Evolutionary conservation across 2,329 filamentous ascomycete genomes (phyloP).

Genomic region (Phyllosticta citrichinensis): DNA sequence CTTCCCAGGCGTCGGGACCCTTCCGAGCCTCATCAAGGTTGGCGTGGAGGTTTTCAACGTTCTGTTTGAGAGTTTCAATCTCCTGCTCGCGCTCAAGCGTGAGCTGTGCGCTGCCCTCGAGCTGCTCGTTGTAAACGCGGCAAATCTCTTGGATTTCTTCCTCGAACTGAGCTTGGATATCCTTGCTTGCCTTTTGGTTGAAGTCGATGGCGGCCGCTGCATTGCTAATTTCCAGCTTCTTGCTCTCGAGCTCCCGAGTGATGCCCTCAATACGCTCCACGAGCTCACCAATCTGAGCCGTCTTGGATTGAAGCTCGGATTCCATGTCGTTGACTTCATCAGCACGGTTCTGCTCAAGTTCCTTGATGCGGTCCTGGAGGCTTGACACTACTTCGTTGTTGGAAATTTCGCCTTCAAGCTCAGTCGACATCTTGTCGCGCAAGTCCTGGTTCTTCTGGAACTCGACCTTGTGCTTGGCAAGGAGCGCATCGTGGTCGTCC

Average conservation of each 20-base stretch:
- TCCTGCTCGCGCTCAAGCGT: constrained; percentile 1
- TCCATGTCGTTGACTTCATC: constrained; percentile 1
- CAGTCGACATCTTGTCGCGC: constrained; percentile 2
- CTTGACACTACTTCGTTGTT: background rate
- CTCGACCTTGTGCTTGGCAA: constrained; percentile 1
- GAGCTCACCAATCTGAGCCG: constrained; percentile 5
- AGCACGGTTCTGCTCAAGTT: constrained; percentile 6
- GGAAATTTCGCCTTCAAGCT: constrained; percentile 2
- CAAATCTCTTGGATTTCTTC: constrained; percentile 7
- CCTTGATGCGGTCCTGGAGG: constrained; percentile 6
- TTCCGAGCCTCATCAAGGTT: constrained; percentile 5
- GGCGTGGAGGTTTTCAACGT: constrained; percentile 2
- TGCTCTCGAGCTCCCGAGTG: constrained; percentile 6
- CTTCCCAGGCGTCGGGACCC: constrained; percentile 5
- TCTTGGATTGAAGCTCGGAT: constrained; percentile 2
- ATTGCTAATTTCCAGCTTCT: constrained; percentile 1
- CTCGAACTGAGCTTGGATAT: constrained; percentile 5
- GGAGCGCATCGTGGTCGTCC: constrained; percentile 1
- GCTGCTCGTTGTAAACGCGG: constrained; percentile 9
- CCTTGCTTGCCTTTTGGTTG: constrained; percentile 5
- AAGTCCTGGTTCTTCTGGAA: constrained; percentile 4
- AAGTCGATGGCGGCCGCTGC: constrained; percentile 6
- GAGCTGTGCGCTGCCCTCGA: constrained; percentile 5
- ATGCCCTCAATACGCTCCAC: background rate
- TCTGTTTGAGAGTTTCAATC: constrained; percentile 4